These are phyloP conservation scores for Hibiscus mutabilis DNA, from an alignment of 345 rosid genomes.

Conservation along the genomic window DNA sequence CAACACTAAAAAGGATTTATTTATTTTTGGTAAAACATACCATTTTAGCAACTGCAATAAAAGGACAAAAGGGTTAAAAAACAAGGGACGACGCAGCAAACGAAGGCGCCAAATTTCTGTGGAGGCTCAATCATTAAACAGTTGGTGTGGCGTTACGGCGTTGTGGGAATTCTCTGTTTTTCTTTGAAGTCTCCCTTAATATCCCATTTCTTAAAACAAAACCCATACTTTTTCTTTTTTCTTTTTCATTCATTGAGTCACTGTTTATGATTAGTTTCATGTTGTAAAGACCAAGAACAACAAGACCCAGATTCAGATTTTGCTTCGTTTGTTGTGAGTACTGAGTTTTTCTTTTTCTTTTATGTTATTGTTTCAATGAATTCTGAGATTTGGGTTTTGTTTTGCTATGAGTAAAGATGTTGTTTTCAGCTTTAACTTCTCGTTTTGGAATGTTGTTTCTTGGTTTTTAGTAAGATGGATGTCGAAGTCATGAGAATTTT, in stretches of 20 bases:
- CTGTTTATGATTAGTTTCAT: not conserved
- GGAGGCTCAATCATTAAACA: not conserved
- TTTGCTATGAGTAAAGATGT: not conserved
- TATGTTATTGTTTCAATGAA: not conserved
- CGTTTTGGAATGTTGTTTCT: not conserved
- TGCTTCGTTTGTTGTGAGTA: not conserved
- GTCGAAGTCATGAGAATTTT: not conserved
- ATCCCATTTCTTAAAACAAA: too few species aligned
- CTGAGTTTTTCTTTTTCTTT: not conserved
- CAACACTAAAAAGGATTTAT: not conserved
- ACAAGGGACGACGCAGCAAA: not conserved
- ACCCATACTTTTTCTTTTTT: too few species aligned
- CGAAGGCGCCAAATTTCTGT: constrained; percentile 4
- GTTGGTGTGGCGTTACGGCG: constrained; percentile 6
- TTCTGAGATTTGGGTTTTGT: constrained; percentile 4
- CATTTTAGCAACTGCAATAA: not conserved
- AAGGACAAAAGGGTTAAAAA: constrained; percentile 14
- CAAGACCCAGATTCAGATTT: constrained; percentile 5
- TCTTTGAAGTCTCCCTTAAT: not conserved
- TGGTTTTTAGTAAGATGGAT: not conserved
- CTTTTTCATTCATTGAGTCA: not conserved
- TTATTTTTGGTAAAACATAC: not conserved
- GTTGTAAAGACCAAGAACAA: not conserved
- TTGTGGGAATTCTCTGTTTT: not conserved
- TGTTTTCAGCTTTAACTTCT: not conserved